Evolutionary conservation across 129 eudicot species (phyloP), one percentile per base, ranked within the genome.

Genomic region (Centella asiatica): DNA sequence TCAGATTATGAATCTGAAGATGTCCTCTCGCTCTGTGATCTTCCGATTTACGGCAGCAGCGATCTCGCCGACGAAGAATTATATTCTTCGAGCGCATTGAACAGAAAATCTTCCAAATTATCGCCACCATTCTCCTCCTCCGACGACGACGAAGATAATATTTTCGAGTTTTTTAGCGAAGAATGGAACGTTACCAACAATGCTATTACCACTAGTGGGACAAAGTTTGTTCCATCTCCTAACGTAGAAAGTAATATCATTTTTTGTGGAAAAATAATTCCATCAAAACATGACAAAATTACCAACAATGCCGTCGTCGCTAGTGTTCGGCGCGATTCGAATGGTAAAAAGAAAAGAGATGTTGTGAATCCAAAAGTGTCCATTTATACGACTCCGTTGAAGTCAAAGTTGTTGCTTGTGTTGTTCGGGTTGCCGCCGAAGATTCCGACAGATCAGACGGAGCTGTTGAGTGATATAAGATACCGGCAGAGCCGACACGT

Each of bases 151-250:
- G 28, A 4, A 11, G 76, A 81, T 4, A 71, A 77, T 9, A 61
- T 61, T 15, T 87, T 87, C 69, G 95, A 87, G 81, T 87, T 87
- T 62, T 80, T 80, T 49, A 77, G 75, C 57, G 79, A 77, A 55
- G 74, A 83, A 72, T 72, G 72, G 62, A 71, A 60, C 54, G 54
- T 45, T 24, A 11, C 54, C 70, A 26, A 52, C 67, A 2, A 9
- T 47, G 28, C 48, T 1, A 37, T 20, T 17, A 11, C 18, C 9
- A 22, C 11, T 12, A 23, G 11, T 13, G 6, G 26, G n/a, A n/a
- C n/a, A 0, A 39, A 36, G 28, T 9, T 18, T 5, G 2, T 4
- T 22, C 6, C 47, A 6, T 17, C 17, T 6, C 0, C 18, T 1
- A 20, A 17, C 1, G 12, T 34, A 3, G 57, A 32, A 0, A 24